These are phyloP conservation scores for Termitomyces sp. DNA, from an alignment of 768 basidiomycete species.

Conservation along the genomic window DNA sequence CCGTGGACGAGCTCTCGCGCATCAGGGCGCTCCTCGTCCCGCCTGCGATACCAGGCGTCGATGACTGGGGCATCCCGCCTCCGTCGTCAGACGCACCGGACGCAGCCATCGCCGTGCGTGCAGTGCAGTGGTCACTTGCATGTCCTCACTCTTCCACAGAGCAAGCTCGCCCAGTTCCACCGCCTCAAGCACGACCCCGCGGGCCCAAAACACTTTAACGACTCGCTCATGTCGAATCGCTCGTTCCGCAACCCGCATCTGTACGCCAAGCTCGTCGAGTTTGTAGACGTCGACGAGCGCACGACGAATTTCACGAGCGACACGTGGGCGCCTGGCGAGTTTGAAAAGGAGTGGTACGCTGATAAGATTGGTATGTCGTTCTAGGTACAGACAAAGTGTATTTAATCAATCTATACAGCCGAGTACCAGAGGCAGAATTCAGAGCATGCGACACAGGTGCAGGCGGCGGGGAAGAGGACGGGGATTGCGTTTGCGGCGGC, in stretches of 20 bases:
- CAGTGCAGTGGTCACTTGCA: not conserved
- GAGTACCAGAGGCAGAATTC: slow-evolving; percentile 55
- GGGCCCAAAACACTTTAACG: slow-evolving; percentile 88
- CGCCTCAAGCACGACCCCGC: slow-evolving; percentile 55
- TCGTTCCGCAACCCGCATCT: slow-evolving; percentile 96
- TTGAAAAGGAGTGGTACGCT: slow-evolving; percentile 69
- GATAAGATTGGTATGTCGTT: slow-evolving; percentile 61
- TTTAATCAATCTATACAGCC: slow-evolving; percentile 30
- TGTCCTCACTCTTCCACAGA: slow-evolving; percentile 33
- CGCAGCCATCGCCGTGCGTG: slow-evolving; percentile 53
- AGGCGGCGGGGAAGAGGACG: slow-evolving; percentile 45
- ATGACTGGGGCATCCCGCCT: slow-evolving; percentile 76
- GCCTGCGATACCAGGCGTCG: slow-evolving; percentile 54
- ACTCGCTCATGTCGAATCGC: slow-evolving; percentile 87
- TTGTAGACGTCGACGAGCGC: slow-evolving; percentile 86
- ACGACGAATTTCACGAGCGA: slow-evolving; percentile 72
- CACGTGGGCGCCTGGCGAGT: slow-evolving; percentile 63
- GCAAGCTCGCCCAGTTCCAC: slow-evolving; percentile 78
- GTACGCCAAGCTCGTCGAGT: slow-evolving; percentile 93
- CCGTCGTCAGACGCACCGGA: slow-evolving; percentile 50
- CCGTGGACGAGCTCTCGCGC: slow-evolving; percentile 42
- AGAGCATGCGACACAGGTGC: slow-evolving; percentile 53
- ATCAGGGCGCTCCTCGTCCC: slow-evolving; percentile 57
- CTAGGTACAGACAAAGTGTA: too few species aligned
- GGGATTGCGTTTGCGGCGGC: slow-evolving; percentile 55